Evolutionary conservation across 371 early-diverging fungal species (phyloP).

Genomic region (Mucor racemosus): DNA sequence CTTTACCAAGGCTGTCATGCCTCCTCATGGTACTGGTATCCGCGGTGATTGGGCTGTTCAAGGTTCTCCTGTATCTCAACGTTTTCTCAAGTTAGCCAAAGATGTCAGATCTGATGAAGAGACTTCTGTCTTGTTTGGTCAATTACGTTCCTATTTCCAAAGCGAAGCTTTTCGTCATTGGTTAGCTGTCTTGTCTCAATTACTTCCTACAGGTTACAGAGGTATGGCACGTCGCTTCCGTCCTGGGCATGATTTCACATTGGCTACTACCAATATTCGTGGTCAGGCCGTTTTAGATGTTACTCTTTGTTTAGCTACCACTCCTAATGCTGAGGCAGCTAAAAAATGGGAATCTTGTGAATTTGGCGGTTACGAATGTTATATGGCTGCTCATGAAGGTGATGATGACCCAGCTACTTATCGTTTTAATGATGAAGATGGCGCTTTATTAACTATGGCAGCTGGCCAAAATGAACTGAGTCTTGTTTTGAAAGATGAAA

Average conservation of each 20-base stretch:
- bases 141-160: conserved; percentile 26
- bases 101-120: conserved; percentile 14
- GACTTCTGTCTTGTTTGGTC: conserved; percentile 23
- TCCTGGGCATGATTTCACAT: conserved; percentile 73
- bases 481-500: conserved; percentile 71
- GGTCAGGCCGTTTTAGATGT: conserved; percentile 52
- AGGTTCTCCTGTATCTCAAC: conserved; percentile 64
- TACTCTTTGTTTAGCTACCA: conserved; percentile 53
- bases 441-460: conserved; percentile 69
- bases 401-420: conserved; percentile 77
- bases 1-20: conserved; percentile 31
- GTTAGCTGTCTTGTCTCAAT: conserved; percentile 44
- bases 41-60: conserved; percentile 51
- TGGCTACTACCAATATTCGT: conserved; percentile 46
- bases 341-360: conserved; percentile 64
- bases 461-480: conserved; percentile 68
- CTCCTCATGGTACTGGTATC: conserved; percentile 60
- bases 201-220: conserved; percentile 34
- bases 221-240: conserved; percentile 63
- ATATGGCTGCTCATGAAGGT: conserved; percentile 70
- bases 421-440: conserved; percentile 63
- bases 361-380: conserved; percentile 79
- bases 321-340: conserved; percentile 16
- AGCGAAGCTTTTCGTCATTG: conserved; percentile 45
- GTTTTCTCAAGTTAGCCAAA: conserved; percentile 47